Evolutionary conservation across 257 asterid species (phyloP).

Genomic region (Solanum lycopersicoides): DNA sequence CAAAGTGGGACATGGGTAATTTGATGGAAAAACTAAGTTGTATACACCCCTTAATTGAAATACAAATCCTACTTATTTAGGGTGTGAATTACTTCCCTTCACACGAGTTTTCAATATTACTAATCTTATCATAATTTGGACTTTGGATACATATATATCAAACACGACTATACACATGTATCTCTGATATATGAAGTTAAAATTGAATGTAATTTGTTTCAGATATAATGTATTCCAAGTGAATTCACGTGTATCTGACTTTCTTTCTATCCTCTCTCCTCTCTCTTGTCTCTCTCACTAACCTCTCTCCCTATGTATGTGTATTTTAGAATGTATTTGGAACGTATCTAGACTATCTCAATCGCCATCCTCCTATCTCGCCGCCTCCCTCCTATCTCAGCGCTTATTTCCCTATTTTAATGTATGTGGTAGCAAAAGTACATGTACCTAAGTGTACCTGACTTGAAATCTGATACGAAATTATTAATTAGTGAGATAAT

Average conservation of each 20-base stretch:
- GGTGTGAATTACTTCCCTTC: not conserved
- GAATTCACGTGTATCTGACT: fast-evolving
- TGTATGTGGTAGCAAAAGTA: too few species aligned
- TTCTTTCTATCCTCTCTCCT: not conserved
- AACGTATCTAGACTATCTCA: not conserved
- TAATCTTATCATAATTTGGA: too few species aligned
- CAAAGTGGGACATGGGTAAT: not conserved
- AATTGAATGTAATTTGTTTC: too few species aligned
- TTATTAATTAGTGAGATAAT: too few species aligned
- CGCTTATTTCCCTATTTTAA: fast-evolving
- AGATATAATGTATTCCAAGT: not conserved
- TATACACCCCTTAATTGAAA: too few species aligned
- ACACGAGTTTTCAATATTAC: too few species aligned
- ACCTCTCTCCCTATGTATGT: not conserved
- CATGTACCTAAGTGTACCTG: not conserved
- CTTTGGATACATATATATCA: not conserved
- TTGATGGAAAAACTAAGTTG: not conserved
- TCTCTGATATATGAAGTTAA: too few species aligned
- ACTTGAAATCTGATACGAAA: too few species aligned
- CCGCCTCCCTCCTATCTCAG: too few species aligned
- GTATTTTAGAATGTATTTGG: too few species aligned
- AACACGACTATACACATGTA: not conserved
- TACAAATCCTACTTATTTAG: not conserved
- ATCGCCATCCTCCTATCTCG: too few species aligned
- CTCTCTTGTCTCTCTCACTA: not conserved